Evolutionary conservation across 768 basidiomycete species (phyloP).

Genomic region (Podaxis sp.): DNA sequence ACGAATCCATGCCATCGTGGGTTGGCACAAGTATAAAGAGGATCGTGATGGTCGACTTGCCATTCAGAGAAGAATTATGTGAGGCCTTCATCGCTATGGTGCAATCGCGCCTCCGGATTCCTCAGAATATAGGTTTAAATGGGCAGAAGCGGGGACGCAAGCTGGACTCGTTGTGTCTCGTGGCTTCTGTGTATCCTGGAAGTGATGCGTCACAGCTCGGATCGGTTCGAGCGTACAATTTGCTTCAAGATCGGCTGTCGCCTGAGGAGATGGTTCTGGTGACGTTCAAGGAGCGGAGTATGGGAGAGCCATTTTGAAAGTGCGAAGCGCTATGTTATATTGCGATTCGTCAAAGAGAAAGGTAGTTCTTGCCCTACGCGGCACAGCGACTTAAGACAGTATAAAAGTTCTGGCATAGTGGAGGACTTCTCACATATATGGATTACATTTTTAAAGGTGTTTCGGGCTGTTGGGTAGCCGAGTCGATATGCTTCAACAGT

Average conservation of each 20-base stretch:
- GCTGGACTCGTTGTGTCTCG: neutral
- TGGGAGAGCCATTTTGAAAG: neutral
- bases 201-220: no score
- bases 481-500: no score
- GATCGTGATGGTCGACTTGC: neutral
- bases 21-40: neutral
- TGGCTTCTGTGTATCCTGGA: neutral
- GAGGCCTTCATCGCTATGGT: neutral
- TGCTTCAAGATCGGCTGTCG: neutral
- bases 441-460: no score
- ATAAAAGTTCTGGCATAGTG: no score
- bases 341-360: no score
- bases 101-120: slow-evolving; percentile 1
- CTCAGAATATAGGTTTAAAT: neutral
- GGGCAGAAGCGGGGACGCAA: neutral
- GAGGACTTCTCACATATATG: no score
- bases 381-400: no score
- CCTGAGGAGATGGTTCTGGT: neutral
- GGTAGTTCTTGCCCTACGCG: no score
- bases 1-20: neutral
- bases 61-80: neutral
- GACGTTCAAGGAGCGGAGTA: neutral
- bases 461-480: no score
- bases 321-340: neutral
- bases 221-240: neutral